Evolutionary conservation across 805 yeast species (phyloP).

Genomic region (Candida coleopterorum): DNA sequence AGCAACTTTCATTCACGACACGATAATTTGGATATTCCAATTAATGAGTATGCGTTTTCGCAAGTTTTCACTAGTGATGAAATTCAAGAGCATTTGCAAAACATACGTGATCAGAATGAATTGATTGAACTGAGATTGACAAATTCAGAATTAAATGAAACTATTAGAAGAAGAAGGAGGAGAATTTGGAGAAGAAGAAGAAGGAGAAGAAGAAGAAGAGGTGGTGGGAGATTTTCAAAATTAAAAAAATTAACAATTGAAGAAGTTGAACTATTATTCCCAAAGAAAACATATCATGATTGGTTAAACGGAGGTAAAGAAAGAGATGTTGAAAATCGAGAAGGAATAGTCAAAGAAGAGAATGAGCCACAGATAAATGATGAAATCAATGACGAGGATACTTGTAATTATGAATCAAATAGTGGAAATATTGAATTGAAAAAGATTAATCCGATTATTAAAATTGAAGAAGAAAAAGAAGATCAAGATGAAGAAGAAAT

Average conservation of each 20-base stretch:
- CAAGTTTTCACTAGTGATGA: conserved; percentile 14
- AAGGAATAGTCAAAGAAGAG: conserved; percentile 42
- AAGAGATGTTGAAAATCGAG: conserved; percentile 41
- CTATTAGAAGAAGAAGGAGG: conserved; percentile 39
- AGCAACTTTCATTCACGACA: conserved; percentile 9
- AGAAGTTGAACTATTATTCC: conserved; percentile 60
- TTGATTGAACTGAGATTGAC: conserved; percentile 13
- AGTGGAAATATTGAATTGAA: conserved; percentile 6
- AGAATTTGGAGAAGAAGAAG: conserved; percentile 30
- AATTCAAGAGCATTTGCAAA: conserved; percentile 32
- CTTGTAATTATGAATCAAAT: background rate
- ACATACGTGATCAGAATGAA: conserved; percentile 30
- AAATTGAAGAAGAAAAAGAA: background rate
- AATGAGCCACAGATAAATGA: conserved; percentile 1
- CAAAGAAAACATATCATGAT: conserved; percentile 49
- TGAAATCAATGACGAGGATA: conserved; percentile 6
- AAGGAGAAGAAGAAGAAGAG: conserved; percentile 36
- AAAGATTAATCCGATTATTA: background rate
- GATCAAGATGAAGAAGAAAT: conserved; percentile 2
- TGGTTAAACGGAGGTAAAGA: conserved; percentile 63
- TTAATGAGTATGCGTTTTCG: conserved; percentile 6
- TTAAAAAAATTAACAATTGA: conserved; percentile 50
- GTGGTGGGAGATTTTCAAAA: conserved; percentile 35
- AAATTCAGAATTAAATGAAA: conserved; percentile 20
- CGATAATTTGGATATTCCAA: background rate